Conservation (phyloP, 129 eudicot genomes). For the Flaveria trinervia region DNA sequence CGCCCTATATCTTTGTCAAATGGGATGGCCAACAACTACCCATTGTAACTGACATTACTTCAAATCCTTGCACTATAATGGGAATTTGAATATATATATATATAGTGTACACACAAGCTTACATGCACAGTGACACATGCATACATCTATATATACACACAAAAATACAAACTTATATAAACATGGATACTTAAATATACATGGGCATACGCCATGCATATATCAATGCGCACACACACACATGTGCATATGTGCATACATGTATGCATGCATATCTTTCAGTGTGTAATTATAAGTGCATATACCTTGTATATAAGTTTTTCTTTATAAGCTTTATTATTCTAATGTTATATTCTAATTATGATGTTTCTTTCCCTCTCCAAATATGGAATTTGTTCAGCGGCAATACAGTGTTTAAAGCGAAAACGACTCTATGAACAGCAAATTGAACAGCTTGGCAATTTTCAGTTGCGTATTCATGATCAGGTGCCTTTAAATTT, state of each 20-base stretch:
- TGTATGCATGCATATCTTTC: background rate
- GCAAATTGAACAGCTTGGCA: conserved; percentile 63
- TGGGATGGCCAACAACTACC: background rate
- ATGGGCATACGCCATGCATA: background rate
- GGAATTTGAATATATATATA: background rate
- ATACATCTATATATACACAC: background rate
- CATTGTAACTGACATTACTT: background rate
- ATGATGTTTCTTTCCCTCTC: background rate
- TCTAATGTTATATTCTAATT: background rate
- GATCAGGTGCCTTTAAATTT: conserved; percentile 43
- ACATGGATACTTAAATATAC: background rate
- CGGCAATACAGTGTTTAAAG: conserved; percentile 60
- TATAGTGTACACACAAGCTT: background rate
- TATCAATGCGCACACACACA: background rate
- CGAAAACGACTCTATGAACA: conserved; percentile 53
- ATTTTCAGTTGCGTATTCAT: conserved; percentile 56
- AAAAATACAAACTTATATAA: background rate
- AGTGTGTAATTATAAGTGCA: background rate
- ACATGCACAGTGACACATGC: background rate
- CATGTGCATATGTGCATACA: background rate
- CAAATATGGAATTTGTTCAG: conserved; percentile 32
- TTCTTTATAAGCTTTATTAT: background rate
- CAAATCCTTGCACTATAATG: background rate
- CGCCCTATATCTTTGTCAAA: background rate
- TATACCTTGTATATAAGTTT: background rate